phyloP scores from a whole-genome alignment of 257 asterid species.

The Cruciata laevipes region DNA sequence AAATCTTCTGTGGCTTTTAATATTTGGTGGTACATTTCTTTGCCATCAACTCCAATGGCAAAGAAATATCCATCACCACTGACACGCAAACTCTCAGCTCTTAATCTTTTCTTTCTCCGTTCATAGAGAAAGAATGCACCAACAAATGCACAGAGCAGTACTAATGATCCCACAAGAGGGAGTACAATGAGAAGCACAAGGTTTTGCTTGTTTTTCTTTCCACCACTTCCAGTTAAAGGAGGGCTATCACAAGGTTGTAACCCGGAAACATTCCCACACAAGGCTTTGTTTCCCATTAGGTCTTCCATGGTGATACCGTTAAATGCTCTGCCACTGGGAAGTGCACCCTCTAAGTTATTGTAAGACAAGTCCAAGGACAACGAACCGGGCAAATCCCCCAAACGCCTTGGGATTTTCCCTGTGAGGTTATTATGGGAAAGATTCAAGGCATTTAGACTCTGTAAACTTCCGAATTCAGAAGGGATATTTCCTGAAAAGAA shows the following conservation, averaged over 20 bases:
- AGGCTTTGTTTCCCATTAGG: constrained; percentile 25
- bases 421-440: constrained; percentile 34
- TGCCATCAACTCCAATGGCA: constrained; percentile 23
- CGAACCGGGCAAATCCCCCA: constrained; percentile 20
- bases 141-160: constrained; percentile 15
- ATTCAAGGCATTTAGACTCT: constrained; percentile 17
- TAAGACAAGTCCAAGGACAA: constrained; percentile 23
- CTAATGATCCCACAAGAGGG: constrained; percentile 12
- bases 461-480: constrained; percentile 7
- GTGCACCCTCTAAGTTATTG: constrained; percentile 36
- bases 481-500: constrained; percentile 33
- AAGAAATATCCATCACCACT: constrained; percentile 11
- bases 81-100: constrained; percentile 1
- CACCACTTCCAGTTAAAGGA: background rate
- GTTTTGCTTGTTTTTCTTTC: background rate
- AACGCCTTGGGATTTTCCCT: constrained; percentile 27
- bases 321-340: constrained; percentile 26
- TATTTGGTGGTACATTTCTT: constrained; percentile 20
- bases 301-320: constrained; percentile 17
- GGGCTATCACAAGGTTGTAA: constrained; percentile 23
- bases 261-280: constrained; percentile 30
- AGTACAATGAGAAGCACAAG: constrained; percentile 11
- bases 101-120: background rate
- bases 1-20: constrained; percentile 29
- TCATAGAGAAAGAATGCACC: constrained; percentile 9